phyloP scores from a whole-genome alignment of 1,284 basidiomycete genomes.

The Flammula alnicola region DNA sequence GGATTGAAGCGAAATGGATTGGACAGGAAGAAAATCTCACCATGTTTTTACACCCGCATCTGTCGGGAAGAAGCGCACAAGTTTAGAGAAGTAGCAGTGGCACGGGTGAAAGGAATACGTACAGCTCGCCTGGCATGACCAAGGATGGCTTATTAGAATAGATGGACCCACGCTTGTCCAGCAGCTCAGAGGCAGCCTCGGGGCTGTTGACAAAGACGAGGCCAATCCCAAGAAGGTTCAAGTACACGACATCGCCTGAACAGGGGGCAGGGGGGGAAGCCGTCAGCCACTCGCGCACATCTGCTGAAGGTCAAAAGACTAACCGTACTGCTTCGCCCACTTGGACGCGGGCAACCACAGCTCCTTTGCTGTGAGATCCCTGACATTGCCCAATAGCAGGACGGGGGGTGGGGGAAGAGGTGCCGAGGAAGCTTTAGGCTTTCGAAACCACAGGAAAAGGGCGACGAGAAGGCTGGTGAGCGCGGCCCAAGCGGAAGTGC shows the following conservation, averaged over 20 bases:
- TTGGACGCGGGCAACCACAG: constrained; percentile 54
- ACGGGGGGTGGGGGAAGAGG: constrained; percentile 67
- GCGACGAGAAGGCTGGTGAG: constrained; percentile 39
- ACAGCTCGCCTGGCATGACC: constrained; percentile 68
- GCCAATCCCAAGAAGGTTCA: constrained; percentile 68
- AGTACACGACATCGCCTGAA: constrained; percentile 65
- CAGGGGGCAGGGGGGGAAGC: background rate
- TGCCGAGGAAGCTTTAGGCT: constrained; percentile 40
- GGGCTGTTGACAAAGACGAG: constrained; percentile 68
- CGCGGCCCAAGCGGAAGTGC: constrained; percentile 31
- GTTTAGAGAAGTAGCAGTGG: too few relatives aligned
- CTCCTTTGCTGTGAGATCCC: constrained; percentile 60
- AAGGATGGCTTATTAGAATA: constrained; percentile 75
- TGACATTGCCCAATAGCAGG: constrained; percentile 65
- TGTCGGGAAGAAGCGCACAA: too few relatives aligned
- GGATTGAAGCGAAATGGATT: too few relatives aligned
- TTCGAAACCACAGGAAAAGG: constrained; percentile 42
- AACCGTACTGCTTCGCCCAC: constrained; percentile 58
- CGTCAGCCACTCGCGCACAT: background rate
- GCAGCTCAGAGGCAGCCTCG: constrained; percentile 60
- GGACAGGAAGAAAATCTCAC: too few relatives aligned
- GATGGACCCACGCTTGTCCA: constrained; percentile 69
- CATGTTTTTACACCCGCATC: too few relatives aligned
- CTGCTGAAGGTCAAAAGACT: too few relatives aligned
- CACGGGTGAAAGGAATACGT: constrained; percentile 21